Percentiles rank a stretch among this genome's conserved stretches.
These are phyloP conservation scores for Porogramme epimiltina DNA, from an alignment of 1,284 basidiomycete species.

Conservation along the genomic window DNA sequence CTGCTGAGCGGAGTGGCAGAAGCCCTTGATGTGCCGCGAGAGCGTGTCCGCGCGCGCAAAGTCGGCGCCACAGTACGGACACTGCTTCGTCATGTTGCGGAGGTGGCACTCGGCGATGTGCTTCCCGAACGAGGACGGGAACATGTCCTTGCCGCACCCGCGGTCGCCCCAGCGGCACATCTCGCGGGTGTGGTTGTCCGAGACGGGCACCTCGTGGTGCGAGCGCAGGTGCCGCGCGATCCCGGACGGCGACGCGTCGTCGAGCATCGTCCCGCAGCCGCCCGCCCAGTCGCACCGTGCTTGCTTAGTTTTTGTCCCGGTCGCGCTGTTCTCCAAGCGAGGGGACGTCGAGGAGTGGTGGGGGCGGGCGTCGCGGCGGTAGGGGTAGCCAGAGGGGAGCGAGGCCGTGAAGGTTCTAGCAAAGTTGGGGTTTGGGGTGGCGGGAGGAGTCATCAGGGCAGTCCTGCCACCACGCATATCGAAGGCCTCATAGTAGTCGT, in stretches of 20 bases:
- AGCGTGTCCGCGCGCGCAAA: slow-evolving; percentile 25
- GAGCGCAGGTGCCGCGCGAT: slow-evolving; percentile 25
- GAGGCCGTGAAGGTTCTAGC: too few relatives aligned
- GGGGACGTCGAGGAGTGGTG: background rate
- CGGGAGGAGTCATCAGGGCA: too few relatives aligned
- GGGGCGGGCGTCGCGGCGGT: background rate
- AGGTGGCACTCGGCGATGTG: slow-evolving; percentile 28
- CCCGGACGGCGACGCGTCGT: slow-evolving; percentile 21
- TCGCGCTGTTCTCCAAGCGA: background rate
- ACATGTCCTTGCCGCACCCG: slow-evolving; percentile 25
- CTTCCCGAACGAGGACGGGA: slow-evolving; percentile 26
- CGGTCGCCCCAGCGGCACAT: slow-evolving; percentile 19
- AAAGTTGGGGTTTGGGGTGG: too few relatives aligned
- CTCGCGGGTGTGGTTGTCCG: slow-evolving; percentile 21
- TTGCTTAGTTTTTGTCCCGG: background rate
- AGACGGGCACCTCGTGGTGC: slow-evolving; percentile 17
- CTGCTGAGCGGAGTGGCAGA: slow-evolving; percentile 17
- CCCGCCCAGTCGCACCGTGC: slow-evolving; percentile 17
- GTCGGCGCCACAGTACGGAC: slow-evolving; percentile 23
- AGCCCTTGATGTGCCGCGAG: slow-evolving; percentile 26
- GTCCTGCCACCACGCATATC: too few relatives aligned
- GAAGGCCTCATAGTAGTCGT: too few relatives aligned
- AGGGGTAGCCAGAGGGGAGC: background rate
- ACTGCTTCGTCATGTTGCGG: slow-evolving; percentile 22
- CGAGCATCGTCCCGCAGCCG: slow-evolving; percentile 12